Base-by-base conservation (phyloP, 495 filamentous ascomycete species). In the Friedmanniomyces simplex region DNA sequence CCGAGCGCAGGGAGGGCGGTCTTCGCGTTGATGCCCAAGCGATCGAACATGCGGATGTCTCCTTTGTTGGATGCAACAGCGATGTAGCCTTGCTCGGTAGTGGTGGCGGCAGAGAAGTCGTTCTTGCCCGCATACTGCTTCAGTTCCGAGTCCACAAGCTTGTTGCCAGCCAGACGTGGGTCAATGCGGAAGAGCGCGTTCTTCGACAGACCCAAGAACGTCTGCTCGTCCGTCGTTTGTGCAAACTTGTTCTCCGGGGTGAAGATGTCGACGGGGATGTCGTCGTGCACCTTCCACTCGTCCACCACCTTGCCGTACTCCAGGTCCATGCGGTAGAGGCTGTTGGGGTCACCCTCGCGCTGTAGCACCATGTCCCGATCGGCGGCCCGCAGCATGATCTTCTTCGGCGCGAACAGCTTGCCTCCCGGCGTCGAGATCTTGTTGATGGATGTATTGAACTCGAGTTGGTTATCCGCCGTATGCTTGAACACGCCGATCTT, bases 401-500 rank as follows among this genome's bases (percentile, higher is more conserved):
- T 98, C 75, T 85, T 93, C 10, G 93, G 93, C 57, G 84, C 90
- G 75, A 98, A 97, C 0, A 88, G 74, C 67, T 86, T 85, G 64
- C 93, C 93, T 20, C 82, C 79, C 0, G 94, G 87, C 1, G 91
- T 96, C 65, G 91, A 81, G 41, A 98, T 88, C 71, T 95, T 96
- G 48, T 87, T 95, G 60, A 98, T 98, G 62, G 87, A 96, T 21
- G 93, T 98, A n/a, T 86, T 87, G 71, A 97, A 97, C 71, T 97
- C 86, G 28, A 98, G 79, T 52, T 91, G 83, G 68, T 97, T 94
- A 71, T 95, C 86, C 12, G 82, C 76, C 0, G 88, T 96, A 64
- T 97, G 94, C 72, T 95, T 97, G 80, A 98, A 98, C 28, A 97
- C 94, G 52, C 93, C 93, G 67, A 98, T 98, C 77, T 96, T 95